phyloP scores from a whole-genome alignment of 179 eudicot genomes.

The Amaranthus tricolor region DNA sequence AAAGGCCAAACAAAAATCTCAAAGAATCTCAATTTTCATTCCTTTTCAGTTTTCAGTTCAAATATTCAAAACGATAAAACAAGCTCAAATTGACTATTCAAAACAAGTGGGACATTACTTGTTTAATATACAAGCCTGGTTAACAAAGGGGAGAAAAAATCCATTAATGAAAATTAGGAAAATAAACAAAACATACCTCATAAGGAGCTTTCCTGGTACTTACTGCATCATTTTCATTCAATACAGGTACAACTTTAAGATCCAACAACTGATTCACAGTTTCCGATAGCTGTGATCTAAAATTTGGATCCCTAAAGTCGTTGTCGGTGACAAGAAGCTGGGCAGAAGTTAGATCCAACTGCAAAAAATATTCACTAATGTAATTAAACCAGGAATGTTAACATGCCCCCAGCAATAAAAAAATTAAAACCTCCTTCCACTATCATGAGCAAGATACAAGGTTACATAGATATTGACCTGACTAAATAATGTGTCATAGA shows the following conservation, averaged over 20 bases:
- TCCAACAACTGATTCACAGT: slow-evolving; percentile 63
- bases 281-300: slow-evolving; percentile 68
- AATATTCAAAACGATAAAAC: slow-evolving; percentile 12
- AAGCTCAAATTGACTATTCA: slow-evolving; percentile 23
- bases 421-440: neutral
- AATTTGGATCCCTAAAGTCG: slow-evolving; percentile 79
- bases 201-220: slow-evolving; percentile 96
- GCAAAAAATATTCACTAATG: slow-evolving; percentile 25
- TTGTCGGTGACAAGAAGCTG: slow-evolving; percentile 96
- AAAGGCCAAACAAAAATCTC: slow-evolving; percentile 7
- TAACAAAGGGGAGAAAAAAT: slow-evolving; percentile 27
- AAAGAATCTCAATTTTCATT: slow-evolving; percentile 11
- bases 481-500: slow-evolving; percentile 87
- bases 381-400: slow-evolving; percentile 6
- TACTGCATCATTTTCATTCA: slow-evolving; percentile 93
- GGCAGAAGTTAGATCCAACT: slow-evolving; percentile 93
- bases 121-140: slow-evolving; percentile 26
- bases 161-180: slow-evolving; percentile 22
- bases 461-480: slow-evolving; percentile 52
- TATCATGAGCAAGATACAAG: slow-evolving; percentile 6
- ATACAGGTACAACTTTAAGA: slow-evolving; percentile 73
- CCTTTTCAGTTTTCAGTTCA: neutral
- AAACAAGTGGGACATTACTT: slow-evolving; percentile 22
- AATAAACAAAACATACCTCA: slow-evolving; percentile 51
- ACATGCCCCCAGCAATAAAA: neutral